phyloP scores from a whole-genome alignment of 176 grass and related monocot genomes.

The Carex littledalei region DNA sequence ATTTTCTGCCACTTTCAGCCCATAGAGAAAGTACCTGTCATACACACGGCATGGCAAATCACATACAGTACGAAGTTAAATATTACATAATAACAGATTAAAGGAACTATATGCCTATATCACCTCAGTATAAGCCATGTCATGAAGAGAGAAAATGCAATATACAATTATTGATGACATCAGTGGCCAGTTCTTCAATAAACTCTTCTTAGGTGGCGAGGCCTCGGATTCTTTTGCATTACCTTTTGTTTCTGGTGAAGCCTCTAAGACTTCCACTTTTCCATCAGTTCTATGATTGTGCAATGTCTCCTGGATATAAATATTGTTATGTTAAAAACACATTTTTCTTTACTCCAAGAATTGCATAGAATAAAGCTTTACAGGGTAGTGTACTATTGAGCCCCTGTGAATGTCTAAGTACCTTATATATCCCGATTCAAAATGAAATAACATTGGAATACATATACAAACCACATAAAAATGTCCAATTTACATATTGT shows the following conservation, averaged over 20 bases:
- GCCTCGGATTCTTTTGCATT: conserved; percentile 33
- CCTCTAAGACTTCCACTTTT: conserved; percentile 40
- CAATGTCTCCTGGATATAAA: conserved; percentile 69
- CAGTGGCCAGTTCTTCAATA: conserved; percentile 75
- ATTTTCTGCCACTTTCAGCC: conserved; percentile 70
- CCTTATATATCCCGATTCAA: background rate
- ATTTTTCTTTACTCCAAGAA: background rate
- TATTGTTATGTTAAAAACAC: background rate
- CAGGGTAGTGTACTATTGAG: background rate
- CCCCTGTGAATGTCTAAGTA: background rate
- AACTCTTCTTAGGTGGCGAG: conserved; percentile 40
- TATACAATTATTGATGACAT: conserved; percentile 75
- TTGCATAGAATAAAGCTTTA: background rate
- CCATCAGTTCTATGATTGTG: conserved; percentile 50
- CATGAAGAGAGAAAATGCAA: conserved; percentile 90
- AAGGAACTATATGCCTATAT: conserved; percentile 9
- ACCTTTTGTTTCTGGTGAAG: conserved; percentile 30
- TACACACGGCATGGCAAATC: conserved; percentile 17
- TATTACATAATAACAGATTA: background rate
- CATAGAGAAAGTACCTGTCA: conserved; percentile 88
- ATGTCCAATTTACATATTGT: background rate
- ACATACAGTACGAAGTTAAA: conserved; percentile 2
- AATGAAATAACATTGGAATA: background rate
- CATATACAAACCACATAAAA: background rate
- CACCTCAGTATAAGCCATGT: conserved; percentile 90